Conservation (phyloP, 108 stramenopile species). For the Nannochloropsis salina region DNA sequence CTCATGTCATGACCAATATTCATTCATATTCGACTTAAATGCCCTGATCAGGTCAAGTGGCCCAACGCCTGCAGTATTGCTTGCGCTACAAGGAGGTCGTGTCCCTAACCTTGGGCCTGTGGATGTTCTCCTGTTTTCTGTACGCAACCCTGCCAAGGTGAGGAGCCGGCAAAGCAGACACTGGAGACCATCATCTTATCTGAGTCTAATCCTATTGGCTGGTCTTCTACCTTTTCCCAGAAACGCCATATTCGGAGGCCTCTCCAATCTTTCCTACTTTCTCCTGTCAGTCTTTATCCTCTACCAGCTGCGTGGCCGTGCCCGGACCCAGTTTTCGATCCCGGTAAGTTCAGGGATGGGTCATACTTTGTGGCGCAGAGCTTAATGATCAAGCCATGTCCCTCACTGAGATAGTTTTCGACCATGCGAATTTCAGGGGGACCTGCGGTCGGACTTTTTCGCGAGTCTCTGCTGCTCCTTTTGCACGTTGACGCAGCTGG, state of each 20-base stretch:
- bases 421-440: not conserved
- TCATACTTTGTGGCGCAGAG: not conserved
- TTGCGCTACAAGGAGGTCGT: not conserved
- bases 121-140: not conserved
- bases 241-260: not conserved
- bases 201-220: too few relatives aligned
- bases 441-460: not conserved
- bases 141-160: not conserved
- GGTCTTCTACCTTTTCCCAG: not conserved
- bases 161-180: not conserved
- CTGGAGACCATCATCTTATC: too few relatives aligned
- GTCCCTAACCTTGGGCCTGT: not conserved
- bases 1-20: too few relatives aligned
- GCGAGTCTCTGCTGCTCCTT: not conserved
- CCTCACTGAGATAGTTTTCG: too few relatives aligned
- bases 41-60: not conserved
- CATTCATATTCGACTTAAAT: not conserved
- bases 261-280: not conserved
- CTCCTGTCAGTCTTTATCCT: not conserved
- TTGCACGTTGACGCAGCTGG: constrained; percentile 11
- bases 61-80: not conserved
- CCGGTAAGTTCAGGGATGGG: not conserved
- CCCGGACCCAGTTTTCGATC: not conserved
- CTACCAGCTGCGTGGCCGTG: not conserved
- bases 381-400: too few relatives aligned